Evolutionary conservation across 2,329 filamentous ascomycete genomes (phyloP), one percentile per base, ranked within the genome.

Genomic region (Xylariomycetidae sp.): DNA sequence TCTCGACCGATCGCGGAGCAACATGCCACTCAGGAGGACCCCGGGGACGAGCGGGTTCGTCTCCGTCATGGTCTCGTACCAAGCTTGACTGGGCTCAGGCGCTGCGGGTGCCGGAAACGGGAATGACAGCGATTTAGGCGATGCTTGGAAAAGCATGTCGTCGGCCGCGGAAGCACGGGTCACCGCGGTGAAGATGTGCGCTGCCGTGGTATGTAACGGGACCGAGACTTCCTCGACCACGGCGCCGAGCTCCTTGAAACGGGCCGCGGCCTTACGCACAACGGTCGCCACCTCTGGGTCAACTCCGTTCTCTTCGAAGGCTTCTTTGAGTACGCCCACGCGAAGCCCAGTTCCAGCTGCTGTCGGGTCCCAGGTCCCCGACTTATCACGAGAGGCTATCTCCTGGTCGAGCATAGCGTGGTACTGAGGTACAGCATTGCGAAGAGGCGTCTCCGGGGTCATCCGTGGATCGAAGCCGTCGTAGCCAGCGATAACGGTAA

Each of bases 401-500:
- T 43, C 37, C 2, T 22, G 15, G 25, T 43, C 43, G 3, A 64
- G 46, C 1, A 48, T 36, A 13, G 41, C 37, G 13, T 53, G 49
- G 35, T 65, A 64, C 5, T 54, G 42, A 4, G 48, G 44, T 2
- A 63, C 56, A 8, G 53, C 41, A 7, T 44, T 27, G 15, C 49
- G 47, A 13, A 65, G 48, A 1, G 60, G 61, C 1, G 59, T 55
- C 38, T 58, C 56, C 6, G 61, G 60, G 2, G 53, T 57, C 51
- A 58, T 58, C 7, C 61, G 56, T 1, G 57, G 50, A 43, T 74
- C 70, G n/a, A 71, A 57, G 10, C 65, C 65, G 44, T 74, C 68
- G 29, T 59, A 62, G 1, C 69, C 69, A 1, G 65, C 61, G 10
- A 72, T 63, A 0, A 56, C 61, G 33, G 71, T 61, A 0, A 72